These are phyloP conservation scores for Globisporangium lucens DNA, from an alignment of 352 stramenopile species.

Conservation along the genomic window DNA sequence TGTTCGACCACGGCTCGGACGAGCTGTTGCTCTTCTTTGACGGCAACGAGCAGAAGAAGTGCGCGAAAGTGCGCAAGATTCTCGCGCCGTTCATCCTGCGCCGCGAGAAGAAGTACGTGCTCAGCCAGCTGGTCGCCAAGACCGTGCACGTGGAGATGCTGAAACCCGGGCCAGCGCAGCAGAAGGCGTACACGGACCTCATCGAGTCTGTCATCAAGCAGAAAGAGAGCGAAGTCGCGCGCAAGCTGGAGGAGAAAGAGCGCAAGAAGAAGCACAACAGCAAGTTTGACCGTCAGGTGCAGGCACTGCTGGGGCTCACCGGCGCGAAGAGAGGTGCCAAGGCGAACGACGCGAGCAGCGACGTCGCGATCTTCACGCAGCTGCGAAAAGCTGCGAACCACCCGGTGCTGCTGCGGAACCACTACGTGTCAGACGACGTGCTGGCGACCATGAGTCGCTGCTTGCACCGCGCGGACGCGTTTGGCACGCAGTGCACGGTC, in stretches of 20 bases:
- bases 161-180: constrained; percentile 67
- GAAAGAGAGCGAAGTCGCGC: constrained; percentile 42
- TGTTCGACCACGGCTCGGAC: constrained; percentile 85
- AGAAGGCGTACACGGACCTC: constrained; percentile 84
- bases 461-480: constrained; percentile 78
- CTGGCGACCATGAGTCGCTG: constrained; percentile 80
- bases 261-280: constrained; percentile 51
- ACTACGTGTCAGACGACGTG: constrained; percentile 70
- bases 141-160: constrained; percentile 84
- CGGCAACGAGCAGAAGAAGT: constrained; percentile 75
- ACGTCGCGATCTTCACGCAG: constrained; percentile 91
- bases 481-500: constrained; percentile 81
- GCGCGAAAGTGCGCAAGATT: constrained; percentile 87
- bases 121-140: constrained; percentile 90
- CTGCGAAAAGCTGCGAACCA: constrained; percentile 98
- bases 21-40: constrained; percentile 82
- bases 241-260: constrained; percentile 51
- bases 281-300: constrained; percentile 45
- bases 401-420: constrained; percentile 90
- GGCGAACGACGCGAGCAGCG: constrained; percentile 26
- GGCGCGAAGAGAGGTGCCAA: constrained; percentile 12
- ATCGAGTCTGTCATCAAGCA: constrained; percentile 65
- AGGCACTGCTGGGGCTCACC: constrained; percentile 33
- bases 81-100: constrained; percentile 97
- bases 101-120: constrained; percentile 94